Conservation (phyloP, 2,329 filamentous ascomycete species). For the Diaporthe ilicicola region DNA sequence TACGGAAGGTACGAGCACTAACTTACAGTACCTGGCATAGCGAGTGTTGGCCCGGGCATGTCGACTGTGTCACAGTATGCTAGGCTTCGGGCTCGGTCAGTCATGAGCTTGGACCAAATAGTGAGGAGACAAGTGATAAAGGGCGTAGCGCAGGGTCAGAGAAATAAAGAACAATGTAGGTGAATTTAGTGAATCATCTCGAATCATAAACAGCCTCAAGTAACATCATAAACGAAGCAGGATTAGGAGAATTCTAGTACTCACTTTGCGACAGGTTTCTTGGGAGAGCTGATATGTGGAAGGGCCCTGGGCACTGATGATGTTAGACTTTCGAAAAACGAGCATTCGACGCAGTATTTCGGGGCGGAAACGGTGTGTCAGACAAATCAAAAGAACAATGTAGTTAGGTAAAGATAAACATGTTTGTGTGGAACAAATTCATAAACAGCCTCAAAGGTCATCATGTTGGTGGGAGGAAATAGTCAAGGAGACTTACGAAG, state of each 20-base stretch:
- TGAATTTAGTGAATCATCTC: conserved; percentile 48
- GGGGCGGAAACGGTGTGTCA: neutral
- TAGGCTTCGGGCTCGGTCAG: neutral
- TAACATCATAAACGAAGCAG: conserved; percentile 49
- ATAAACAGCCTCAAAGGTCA: conserved; percentile 50
- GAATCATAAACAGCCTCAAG: conserved; percentile 58
- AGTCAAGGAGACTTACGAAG: conserved; percentile 4
- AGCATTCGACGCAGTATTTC: conserved; percentile 38
- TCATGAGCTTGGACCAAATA: no score
- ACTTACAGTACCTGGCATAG: neutral
- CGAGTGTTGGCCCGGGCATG: neutral
- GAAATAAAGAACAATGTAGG: conserved; percentile 39
- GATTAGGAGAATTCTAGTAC: neutral
- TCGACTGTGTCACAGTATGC: neutral
- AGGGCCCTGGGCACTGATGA: neutral
- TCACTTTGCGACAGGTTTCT: neutral
- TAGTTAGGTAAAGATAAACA: conserved; percentile 40
- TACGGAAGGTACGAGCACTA: neutral
- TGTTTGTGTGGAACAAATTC: conserved; percentile 43
- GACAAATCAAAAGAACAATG: conserved; percentile 27
- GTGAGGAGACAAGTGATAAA: no score
- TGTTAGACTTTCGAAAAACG: neutral
- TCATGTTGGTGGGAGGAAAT: conserved; percentile 36
- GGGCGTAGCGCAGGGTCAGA: conserved; percentile 31
- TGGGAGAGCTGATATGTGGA: no score